Evolutionary conservation across 2,329 filamentous ascomycete genomes (phyloP), one percentile per base, ranked within the genome.

Genomic region (Blastomyces parvus): DNA sequence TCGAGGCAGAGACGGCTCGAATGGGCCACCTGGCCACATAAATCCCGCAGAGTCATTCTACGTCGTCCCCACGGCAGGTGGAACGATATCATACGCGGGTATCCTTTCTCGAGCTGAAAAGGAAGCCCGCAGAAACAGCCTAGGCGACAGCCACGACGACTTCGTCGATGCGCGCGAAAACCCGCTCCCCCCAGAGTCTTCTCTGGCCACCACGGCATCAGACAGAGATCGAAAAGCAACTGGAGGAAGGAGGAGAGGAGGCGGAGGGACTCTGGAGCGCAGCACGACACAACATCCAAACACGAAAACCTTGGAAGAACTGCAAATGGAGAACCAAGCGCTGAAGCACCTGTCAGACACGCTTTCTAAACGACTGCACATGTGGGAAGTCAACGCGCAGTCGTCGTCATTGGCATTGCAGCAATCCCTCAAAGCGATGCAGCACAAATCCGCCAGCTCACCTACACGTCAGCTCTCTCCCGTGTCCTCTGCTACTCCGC

Each of bases 371-470:
- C 86, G 93, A 0, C 83, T 99, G n/a, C 89, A 94, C 70, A 88
- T 91, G 66, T 99, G 96, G 78, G 93, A 99, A 76, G 87, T 91
- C 48, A 92, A 90, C 69, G 91, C 91, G 0, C 94, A 97, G 76
- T 91, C 88, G 66, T 92, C 89, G 46, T 90, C 88, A 61, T 84
- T 92, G 76, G 90, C 91, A 2, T 83, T 97, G 42, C 90, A 92
- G 17, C 91, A 97, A 73, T 96, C 90, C 68, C 86, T 86, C 69
- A 78, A 81, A 67, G 77, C 80, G 64, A 75, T 82, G 62, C 77
- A 79, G 48, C 75, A 77, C 52, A 74, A 77, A 27, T 73, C 69
- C 42, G 67, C 70, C 5, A 68, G 70, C 1, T 71, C 71, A 1
- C 67, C 71, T 2, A 71, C 73, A n/a, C 65, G 71, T n/a, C 59